phyloP scores from a whole-genome alignment of 2,329 filamentous ascomycete species.

The Aspergillus glaucus region DNA sequence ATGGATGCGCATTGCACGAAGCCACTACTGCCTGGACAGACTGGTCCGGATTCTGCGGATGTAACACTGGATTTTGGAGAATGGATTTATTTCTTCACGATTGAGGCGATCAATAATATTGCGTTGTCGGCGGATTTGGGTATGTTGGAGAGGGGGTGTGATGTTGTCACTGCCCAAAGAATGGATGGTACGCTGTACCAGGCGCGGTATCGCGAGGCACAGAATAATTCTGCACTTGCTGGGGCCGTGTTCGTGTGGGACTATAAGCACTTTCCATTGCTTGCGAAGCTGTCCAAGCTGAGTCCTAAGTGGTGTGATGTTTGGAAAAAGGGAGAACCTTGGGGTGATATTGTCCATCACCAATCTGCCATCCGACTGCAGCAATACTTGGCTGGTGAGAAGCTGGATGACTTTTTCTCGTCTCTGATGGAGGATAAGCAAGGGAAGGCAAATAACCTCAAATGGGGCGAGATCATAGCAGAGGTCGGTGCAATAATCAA shows the following conservation, averaged over 20 bases:
- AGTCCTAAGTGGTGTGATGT: constrained; percentile 33
- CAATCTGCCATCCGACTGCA: constrained; percentile 28
- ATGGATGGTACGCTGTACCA: constrained; percentile 41
- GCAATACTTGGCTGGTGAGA: constrained; percentile 40
- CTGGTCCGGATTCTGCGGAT: constrained; percentile 29
- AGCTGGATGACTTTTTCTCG: constrained; percentile 52
- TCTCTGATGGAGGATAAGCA: constrained; percentile 46
- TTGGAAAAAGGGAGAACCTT: constrained; percentile 33
- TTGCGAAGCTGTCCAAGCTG: constrained; percentile 41
- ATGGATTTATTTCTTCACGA: constrained; percentile 50
- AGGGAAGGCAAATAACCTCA: constrained; percentile 38
- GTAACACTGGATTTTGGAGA: constrained; percentile 45
- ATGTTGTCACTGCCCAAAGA: constrained; percentile 35
- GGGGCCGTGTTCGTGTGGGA: constrained; percentile 46
- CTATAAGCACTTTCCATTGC: constrained; percentile 43
- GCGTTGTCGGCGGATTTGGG: constrained; percentile 44
- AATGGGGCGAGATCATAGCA: constrained; percentile 52
- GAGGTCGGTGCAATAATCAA: constrained; percentile 39
- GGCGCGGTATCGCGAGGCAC: constrained; percentile 42
- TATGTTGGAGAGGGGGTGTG: constrained; percentile 44
- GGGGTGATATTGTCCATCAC: constrained; percentile 44
- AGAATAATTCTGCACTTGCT: constrained; percentile 43
- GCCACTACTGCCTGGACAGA: constrained; percentile 17
- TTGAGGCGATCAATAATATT: constrained; percentile 51
- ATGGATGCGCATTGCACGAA: constrained; percentile 40